A percentile compares a stretch with the other conserved stretches of the same genome.
Evolutionary conservation across 2,329 filamentous ascomycete genomes (phyloP).

Genomic region (Cyphellophora europaea): DNA sequence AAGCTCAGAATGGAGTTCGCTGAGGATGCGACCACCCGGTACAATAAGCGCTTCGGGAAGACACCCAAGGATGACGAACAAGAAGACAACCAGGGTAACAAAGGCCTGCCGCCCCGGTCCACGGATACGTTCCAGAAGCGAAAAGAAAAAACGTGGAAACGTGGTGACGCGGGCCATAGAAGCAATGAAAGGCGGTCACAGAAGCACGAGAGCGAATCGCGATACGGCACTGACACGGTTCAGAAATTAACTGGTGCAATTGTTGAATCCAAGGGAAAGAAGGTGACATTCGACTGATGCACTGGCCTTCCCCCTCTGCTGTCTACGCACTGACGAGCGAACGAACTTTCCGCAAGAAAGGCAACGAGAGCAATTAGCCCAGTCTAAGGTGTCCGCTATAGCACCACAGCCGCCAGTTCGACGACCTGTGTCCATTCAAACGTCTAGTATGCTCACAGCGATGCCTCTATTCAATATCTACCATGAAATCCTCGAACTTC

Average conservation of each 20-base stretch:
- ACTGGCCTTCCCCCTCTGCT: too few species aligned
- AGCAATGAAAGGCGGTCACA: background rate
- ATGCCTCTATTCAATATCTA: too few species aligned
- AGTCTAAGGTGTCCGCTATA: too few species aligned
- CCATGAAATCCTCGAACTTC: background rate
- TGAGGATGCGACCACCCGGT: conserved; percentile 78
- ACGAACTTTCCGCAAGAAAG: too few species aligned
- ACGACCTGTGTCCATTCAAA: too few species aligned
- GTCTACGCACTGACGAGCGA: too few species aligned
- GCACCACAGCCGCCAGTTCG: too few species aligned
- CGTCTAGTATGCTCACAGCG: too few species aligned
- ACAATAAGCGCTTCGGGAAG: conserved; percentile 81
- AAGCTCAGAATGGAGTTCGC: conserved; percentile 83
- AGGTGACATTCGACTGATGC: conserved; percentile 69
- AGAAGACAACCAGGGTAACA: conserved; percentile 9
- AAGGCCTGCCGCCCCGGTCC: background rate
- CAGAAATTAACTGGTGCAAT: conserved; percentile 67
- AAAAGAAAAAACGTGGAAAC: conserved; percentile 14
- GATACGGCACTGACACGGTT: conserved; percentile 42
- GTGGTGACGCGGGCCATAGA: conserved; percentile 22
- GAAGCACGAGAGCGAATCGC: conserved; percentile 35
- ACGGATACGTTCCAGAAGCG: background rate
- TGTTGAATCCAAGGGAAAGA: conserved; percentile 69
- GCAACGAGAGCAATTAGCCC: too few species aligned
- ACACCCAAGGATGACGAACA: conserved; percentile 28